Base-by-base conservation (phyloP, 495 filamentous ascomycete genomes). In the Aspergillus ostianus region DNA sequence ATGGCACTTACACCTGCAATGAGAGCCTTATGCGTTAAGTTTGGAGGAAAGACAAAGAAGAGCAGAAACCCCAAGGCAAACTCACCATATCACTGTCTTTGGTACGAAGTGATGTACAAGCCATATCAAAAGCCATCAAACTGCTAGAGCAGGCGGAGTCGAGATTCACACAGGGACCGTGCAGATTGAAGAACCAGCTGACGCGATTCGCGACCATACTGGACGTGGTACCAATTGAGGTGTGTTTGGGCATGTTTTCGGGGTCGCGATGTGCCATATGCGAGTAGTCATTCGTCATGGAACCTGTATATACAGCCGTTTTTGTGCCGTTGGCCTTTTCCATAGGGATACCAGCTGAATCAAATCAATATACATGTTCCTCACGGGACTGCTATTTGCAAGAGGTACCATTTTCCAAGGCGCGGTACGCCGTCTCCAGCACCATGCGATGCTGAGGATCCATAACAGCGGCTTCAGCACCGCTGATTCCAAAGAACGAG, bases 111-210 rank as follows among this genome's bases (percentile, higher is more conserved):
- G 21, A 30, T 13, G 27, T 23, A 19, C 51, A 53, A 8, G 51
- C 51, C 15, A 53, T 23, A 19, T 86, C 75, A 4, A 87, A 53
- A 0, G 78, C 80, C 0, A 83, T 66, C 4, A 86, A 61, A 46
- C 76, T 78, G 4, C 77, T 71, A 0, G 79, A 83, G 58, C 85
- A 86, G 0, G 80, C 84, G 0, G 78, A 78, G 58, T 83, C 78
- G n/a, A 82, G 58, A 0, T 74, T 77, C n/a, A 81, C 58, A 47
- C 73, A 71, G 4, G 75, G 70, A 0, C 79, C 79, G n/a, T 68
- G 60, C 9, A 80, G 61, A 45, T 80, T 71, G 44, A 78, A 76
- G 51, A 73, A 69, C 49, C 76, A 79, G 1, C 74, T 78, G 9
- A 82, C 53, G 4, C 79, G 70, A 50, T 80, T 80, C 2, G 80